Evolutionary conservation across 2,329 filamentous ascomycete genomes (phyloP).

Genomic region (Cladophialophora immunda): DNA sequence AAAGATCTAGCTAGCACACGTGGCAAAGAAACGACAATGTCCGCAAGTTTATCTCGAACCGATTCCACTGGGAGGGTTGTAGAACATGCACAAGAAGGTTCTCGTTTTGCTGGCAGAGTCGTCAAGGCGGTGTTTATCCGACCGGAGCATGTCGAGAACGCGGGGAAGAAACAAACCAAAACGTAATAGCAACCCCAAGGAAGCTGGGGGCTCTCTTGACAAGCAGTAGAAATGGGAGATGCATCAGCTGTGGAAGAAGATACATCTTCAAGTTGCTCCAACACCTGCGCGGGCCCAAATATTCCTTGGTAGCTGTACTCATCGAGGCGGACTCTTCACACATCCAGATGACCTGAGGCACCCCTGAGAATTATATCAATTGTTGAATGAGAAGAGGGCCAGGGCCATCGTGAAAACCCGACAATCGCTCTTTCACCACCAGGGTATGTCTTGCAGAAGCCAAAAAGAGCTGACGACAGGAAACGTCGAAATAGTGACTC

Average conservation of each 20-base stretch:
- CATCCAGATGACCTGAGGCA: not conserved
- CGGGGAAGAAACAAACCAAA: not conserved
- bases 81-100: not conserved
- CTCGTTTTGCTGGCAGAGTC: not conserved
- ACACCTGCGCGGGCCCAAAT: too few relatives aligned
- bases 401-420: too few relatives aligned
- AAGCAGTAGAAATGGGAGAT: not conserved
- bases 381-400: not conserved
- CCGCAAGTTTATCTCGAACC: not conserved
- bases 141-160: not conserved
- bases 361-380: too few relatives aligned
- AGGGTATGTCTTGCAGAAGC: too few relatives aligned
- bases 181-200: not conserved
- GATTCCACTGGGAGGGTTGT: not conserved
- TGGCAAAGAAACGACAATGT: not conserved
- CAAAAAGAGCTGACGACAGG: too few relatives aligned
- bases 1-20: conserved; percentile 8
- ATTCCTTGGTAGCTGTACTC: too few relatives aligned
- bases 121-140: not conserved
- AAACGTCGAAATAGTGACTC: too few relatives aligned
- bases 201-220: not conserved
- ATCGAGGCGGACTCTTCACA: not conserved
- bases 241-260: too few relatives aligned
- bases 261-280: too few relatives aligned
- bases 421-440: too few relatives aligned